Evolutionary conservation across 257 asterid genomes (phyloP).

Genomic region (Petunia axillaris): DNA sequence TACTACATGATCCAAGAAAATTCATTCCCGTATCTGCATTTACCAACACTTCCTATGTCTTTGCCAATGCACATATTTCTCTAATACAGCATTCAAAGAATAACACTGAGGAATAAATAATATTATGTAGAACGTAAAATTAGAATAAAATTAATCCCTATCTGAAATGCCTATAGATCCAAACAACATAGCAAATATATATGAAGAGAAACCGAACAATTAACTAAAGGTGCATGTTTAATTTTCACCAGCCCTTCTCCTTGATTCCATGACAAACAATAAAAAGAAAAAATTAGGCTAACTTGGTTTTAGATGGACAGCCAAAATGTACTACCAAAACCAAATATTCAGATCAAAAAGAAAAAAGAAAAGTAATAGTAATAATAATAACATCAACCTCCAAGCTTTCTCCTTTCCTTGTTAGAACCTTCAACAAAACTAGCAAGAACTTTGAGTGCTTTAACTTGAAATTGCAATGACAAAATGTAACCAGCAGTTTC

Average conservation of each 20-base stretch:
- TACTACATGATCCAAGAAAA: slow-evolving; percentile 15
- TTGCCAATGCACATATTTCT: background rate
- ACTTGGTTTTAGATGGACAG: background rate
- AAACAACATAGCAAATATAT: background rate
- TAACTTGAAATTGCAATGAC: slow-evolving; percentile 51
- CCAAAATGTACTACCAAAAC: slow-evolving; percentile 13
- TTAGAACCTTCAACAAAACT: slow-evolving; percentile 46
- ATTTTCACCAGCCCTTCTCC: slow-evolving; percentile 9
- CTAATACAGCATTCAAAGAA: background rate
- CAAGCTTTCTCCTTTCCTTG: slow-evolving; percentile 46
- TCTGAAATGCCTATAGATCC: slow-evolving; percentile 9
- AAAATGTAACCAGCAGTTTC: slow-evolving; percentile 69
- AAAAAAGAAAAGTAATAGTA: background rate
- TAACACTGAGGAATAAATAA: background rate
- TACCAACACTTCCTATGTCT: background rate
- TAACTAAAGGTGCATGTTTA: background rate
- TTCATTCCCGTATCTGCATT: background rate
- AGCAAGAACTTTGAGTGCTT: slow-evolving; percentile 57
- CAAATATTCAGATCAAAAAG: background rate
- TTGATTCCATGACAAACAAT: background rate
- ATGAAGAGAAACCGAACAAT: background rate
- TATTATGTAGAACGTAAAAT: background rate
- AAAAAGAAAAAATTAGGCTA: background rate
- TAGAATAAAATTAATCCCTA: slow-evolving; percentile 11
- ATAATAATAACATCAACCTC: slow-evolving; percentile 33